These are phyloP conservation scores for Venturia carpophila DNA, from an alignment of 2,329 filamentous ascomycete species.

Conservation along the genomic window DNA sequence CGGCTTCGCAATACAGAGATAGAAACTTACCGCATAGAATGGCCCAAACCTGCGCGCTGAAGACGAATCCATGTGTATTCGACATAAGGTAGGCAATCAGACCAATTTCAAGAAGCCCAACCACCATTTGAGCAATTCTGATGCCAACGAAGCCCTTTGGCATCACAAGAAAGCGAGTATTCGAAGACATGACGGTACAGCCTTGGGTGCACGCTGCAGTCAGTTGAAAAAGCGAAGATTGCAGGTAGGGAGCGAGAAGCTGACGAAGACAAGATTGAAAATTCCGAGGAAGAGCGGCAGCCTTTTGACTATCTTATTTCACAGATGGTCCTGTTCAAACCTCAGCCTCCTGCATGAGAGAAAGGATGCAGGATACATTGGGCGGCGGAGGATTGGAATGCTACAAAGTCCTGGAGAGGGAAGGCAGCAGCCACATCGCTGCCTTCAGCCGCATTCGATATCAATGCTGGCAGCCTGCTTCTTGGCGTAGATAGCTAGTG, in stretches of 20 bases:
- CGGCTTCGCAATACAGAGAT: too few species aligned
- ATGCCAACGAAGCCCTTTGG: slow-evolving; percentile 23
- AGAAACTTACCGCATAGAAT: slow-evolving; percentile 24
- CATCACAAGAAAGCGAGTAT: slow-evolving; percentile 20
- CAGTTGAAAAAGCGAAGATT: not conserved
- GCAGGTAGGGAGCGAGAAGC: not conserved
- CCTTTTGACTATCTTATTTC: not conserved
- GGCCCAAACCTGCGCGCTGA: slow-evolving; percentile 34
- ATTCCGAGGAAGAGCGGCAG: not conserved
- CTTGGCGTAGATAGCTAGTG: not conserved
- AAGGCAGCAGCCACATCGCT: not conserved
- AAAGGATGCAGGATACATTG: not conserved
- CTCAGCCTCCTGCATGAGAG: not conserved
- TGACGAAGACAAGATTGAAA: not conserved
- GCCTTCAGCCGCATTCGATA: not conserved
- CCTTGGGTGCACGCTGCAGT: not conserved
- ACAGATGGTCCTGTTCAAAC: not conserved
- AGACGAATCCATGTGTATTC: slow-evolving; percentile 5
- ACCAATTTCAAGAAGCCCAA: slow-evolving; percentile 41
- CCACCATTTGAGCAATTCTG: slow-evolving; percentile 29
- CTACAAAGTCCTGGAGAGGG: not conserved
- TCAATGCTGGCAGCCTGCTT: not conserved
- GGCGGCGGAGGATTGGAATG: not conserved
- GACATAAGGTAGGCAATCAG: slow-evolving; percentile 26
- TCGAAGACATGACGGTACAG: not conserved